phyloP scores from a whole-genome alignment of 2,329 filamentous ascomycete species.

The Blastomyces silverae region DNA sequence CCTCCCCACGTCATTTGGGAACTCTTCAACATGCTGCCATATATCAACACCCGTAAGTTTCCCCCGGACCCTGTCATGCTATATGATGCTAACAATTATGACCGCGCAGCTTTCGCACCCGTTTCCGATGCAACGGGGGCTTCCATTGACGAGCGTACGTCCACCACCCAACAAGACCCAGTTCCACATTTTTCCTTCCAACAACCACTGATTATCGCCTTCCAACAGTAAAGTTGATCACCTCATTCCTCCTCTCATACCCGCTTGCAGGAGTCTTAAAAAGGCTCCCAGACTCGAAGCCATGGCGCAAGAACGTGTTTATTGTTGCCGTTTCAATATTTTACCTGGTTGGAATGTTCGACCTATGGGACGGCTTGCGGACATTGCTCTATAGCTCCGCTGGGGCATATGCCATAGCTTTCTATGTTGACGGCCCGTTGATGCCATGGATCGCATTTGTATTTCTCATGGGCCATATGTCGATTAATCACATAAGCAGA shows the following conservation, averaged over 20 bases:
- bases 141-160: conserved; percentile 57
- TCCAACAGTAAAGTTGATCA: conserved; percentile 79
- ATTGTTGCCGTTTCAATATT: conserved; percentile 74
- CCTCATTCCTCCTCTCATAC: conserved; percentile 85
- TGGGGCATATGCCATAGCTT: conserved; percentile 75
- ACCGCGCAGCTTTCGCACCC: conserved; percentile 53
- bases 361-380: conserved; percentile 76
- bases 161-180: neutral
- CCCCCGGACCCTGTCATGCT: neutral
- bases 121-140: conserved; percentile 53
- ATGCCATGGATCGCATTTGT: conserved; percentile 98
- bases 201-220: conserved; percentile 18
- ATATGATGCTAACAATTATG: neutral
- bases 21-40: conserved; percentile 9
- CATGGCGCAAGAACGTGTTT: conserved; percentile 81
- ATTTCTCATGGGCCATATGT: conserved; percentile 94
- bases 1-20: neutral
- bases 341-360: conserved; percentile 88
- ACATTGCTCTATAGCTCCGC: conserved; percentile 73
- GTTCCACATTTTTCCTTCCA: neutral
- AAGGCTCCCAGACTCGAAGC: conserved; percentile 76
- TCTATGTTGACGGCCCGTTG: conserved; percentile 74
- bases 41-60: conserved; percentile 10
- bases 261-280: conserved; percentile 84
- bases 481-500: conserved; percentile 76